phyloP scores from a whole-genome alignment of 352 stramenopile genomes.

The Pseudoperonospora humuli region DNA sequence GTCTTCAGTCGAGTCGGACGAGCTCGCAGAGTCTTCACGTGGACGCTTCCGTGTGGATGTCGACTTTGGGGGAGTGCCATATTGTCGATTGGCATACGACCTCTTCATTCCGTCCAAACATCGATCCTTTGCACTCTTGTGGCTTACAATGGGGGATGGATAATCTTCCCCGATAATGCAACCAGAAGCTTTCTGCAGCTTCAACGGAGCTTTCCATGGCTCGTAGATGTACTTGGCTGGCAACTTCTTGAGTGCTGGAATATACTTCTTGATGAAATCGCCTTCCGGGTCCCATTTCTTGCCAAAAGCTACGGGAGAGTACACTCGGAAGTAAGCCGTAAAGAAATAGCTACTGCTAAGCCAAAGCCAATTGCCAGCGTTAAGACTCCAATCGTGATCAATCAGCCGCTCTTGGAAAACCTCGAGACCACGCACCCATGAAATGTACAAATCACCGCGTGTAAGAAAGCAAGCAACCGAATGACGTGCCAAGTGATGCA shows the following conservation, averaged over 20 bases:
- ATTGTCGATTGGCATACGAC: constrained; percentile 66
- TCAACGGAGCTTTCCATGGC: constrained; percentile 92
- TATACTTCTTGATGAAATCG: constrained; percentile 89
- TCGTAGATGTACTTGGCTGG: constrained; percentile 97
- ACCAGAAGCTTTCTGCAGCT: constrained; percentile 73
- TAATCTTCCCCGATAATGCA: constrained; percentile 92
- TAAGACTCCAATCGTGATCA: constrained; percentile 96
- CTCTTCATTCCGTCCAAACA: constrained; percentile 89
- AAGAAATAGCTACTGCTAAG: constrained; percentile 93
- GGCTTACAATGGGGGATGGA: constrained; percentile 91
- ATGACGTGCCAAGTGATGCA: constrained; percentile 88
- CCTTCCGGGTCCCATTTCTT: constrained; percentile 95
- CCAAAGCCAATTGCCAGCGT: constrained; percentile 98
- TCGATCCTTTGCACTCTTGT: constrained; percentile 85
- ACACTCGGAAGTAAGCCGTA: constrained; percentile 96
- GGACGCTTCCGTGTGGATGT: constrained; percentile 3
- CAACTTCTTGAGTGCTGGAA: constrained; percentile 87
- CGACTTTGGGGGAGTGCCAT: constrained; percentile 17
- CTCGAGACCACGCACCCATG: constrained; percentile 89
- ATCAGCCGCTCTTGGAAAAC: constrained; percentile 92
- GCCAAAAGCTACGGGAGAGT: constrained; percentile 89
- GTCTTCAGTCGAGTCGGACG: background rate
- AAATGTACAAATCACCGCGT: constrained; percentile 94
- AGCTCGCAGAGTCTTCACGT: background rate
- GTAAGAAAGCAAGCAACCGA: constrained; percentile 97